These are phyloP conservation scores for Auriculariales sp. DNA, from an alignment of 768 basidiomycete species.

Conservation along the genomic window DNA sequence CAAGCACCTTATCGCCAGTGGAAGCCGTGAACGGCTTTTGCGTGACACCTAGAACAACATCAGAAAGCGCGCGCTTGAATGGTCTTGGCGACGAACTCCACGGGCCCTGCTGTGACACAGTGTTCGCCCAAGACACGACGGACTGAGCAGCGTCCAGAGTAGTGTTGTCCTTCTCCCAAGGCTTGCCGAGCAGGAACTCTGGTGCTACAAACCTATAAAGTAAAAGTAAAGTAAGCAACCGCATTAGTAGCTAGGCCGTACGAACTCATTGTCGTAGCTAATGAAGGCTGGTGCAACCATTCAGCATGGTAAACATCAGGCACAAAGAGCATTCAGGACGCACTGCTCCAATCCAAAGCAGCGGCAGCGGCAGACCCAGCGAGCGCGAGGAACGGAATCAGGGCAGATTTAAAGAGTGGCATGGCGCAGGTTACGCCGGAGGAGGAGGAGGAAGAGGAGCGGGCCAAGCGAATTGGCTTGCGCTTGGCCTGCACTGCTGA, in stretches of 20 bases:
- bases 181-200: constrained; percentile 22
- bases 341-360: neutral
- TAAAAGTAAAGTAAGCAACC: constrained; percentile 21
- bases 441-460: no score
- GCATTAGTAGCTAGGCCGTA: neutral
- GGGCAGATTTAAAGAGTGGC: neutral
- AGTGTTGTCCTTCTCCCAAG: constrained; percentile 24
- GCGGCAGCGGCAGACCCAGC: neutral
- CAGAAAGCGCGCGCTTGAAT: neutral
- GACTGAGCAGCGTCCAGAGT: constrained; percentile 32
- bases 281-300: no score
- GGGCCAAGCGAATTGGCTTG: no score
- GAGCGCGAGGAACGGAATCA: neutral
- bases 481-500: no score
- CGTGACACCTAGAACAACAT: neutral
- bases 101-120: constrained; percentile 29
- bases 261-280: neutral
- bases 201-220: constrained; percentile 45
- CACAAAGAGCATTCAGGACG: no score
- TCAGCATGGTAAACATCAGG: no score
- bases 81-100: constrained; percentile 18
- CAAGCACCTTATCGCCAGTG: constrained; percentile 14
- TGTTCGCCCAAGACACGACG: constrained; percentile 32
- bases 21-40: neutral
- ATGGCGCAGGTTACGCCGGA: no score